Base-by-base conservation (phyloP, 805 yeast genomes). In the Candida sonorensis region DNA sequence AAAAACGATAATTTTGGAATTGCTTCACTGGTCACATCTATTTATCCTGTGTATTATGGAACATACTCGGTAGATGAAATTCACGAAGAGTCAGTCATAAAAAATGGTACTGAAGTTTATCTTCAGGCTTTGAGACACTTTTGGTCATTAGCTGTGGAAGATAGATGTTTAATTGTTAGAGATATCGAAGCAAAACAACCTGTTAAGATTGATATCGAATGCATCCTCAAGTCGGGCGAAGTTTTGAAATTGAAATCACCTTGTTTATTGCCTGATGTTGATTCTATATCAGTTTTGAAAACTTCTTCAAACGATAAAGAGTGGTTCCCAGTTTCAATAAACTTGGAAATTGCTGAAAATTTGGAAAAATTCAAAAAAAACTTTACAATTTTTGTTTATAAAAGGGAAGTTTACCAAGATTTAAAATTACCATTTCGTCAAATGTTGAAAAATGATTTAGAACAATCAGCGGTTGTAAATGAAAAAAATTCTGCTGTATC, bases 91-190 rank as follows among this genome's bases (percentile, higher is more conserved):
- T 10, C 35, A 37, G 7, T 38, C 27, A 34, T 36, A 30, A 17
- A 37, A 34, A 25, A 37, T 26, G 17, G 28, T n/a, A 62, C 66
- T 27, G 75, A 72, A 31, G 74, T 81, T 14, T 86, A 83, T 50
- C 53, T 90, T 33, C 95, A 86, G 53, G 95, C 94, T 2, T 59
- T 87, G 23, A 66, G 95, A 26, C 94, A 87, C 53, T 80, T 92
- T 42, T 92, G 97, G 97, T 81, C 87, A 1, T 58, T 92, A 38
- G 73, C 94, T 0, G 80, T 81, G 4, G 87, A 80, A 43, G 81
- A 81, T 3, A 62, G 96, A 36, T 86, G 96, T 51, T 59, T 92
- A n/a, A 70, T 83, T 4, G 68, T 81, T 1, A 66, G 92, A 35
- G 86, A 87, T 50, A 76, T 81, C 7, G 72, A 69, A 14, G 69